phyloP scores from a whole-genome alignment of 257 asterid species.

The Penstemon davidsonii region DNA sequence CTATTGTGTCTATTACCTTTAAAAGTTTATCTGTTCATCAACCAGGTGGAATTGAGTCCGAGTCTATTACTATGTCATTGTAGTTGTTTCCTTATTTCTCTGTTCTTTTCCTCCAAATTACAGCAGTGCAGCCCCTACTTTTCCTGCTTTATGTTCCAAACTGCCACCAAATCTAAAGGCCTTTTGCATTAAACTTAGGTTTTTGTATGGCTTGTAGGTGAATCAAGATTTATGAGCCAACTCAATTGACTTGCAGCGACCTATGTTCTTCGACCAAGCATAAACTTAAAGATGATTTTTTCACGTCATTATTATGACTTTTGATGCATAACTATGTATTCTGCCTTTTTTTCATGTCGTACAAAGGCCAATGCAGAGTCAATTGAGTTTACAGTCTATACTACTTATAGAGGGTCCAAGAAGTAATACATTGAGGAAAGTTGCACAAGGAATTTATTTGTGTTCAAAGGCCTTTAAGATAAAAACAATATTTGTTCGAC shows the following conservation, averaged over 20 bases:
- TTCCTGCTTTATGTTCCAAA: constrained; percentile 31
- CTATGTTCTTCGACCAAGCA: constrained; percentile 18
- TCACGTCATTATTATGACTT: constrained; percentile 10
- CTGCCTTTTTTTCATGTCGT: constrained; percentile 1
- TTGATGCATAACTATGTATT: constrained; percentile 10
- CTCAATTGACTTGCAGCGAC: neutral
- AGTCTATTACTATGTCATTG: constrained; percentile 35
- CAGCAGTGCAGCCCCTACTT: constrained; percentile 39
- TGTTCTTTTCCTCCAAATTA: constrained; percentile 43
- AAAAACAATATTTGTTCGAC: constrained; percentile 9
- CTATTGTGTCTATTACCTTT: constrained; percentile 5
- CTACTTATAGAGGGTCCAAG: neutral
- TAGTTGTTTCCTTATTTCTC: constrained; percentile 41
- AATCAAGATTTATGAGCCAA: constrained; percentile 7
- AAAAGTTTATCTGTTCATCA: constrained; percentile 29
- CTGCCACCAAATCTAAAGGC: neutral
- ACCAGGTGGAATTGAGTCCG: constrained; percentile 36
- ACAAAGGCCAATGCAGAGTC: constrained; percentile 2
- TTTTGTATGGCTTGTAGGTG: constrained; percentile 2
- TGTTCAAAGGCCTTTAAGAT: constrained; percentile 9
- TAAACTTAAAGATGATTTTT: constrained; percentile 9
- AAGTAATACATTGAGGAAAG: constrained; percentile 4
- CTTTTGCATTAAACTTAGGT: constrained; percentile 4
- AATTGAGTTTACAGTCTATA: neutral
- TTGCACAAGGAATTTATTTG: constrained; percentile 9